These are phyloP conservation scores for Strobilomyces confusus DNA, from an alignment of 768 basidiomycete species.

Conservation along the genomic window DNA sequence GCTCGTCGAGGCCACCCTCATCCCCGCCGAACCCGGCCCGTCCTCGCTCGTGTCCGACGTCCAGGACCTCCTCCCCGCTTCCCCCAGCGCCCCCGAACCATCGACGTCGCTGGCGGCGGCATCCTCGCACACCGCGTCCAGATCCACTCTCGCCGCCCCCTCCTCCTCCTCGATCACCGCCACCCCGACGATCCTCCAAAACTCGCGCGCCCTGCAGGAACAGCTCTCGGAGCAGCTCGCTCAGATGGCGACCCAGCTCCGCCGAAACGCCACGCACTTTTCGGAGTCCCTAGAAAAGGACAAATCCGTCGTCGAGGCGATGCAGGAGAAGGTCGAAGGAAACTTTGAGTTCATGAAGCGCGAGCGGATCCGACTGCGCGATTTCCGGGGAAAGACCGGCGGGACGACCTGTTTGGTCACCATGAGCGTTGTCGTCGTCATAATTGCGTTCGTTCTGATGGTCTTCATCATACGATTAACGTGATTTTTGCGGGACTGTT, in stretches of 20 bases:
- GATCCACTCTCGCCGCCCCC: conserved; percentile 26
- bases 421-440: conserved; percentile 59
- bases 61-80: conserved; percentile 38
- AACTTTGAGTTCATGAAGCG: conserved; percentile 68
- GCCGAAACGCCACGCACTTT: conserved; percentile 79
- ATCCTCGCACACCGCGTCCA: conserved; percentile 2
- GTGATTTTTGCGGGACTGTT: conserved; percentile 15
- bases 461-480: conserved; percentile 70
- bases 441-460: conserved; percentile 67
- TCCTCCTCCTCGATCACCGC: conserved; percentile 34
- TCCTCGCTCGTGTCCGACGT: conserved; percentile 15
- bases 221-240: conserved; percentile 72
- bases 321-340: conserved; percentile 68
- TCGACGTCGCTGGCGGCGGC: background rate
- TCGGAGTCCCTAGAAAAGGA: conserved; percentile 70
- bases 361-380: conserved; percentile 57
- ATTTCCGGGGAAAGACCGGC: conserved; percentile 59
- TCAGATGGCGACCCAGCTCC: conserved; percentile 85
- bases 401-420: conserved; percentile 72
- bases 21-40: conserved; percentile 21
- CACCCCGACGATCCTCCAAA: conserved; percentile 43
- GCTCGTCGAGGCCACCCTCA: conserved; percentile 19
- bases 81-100: conserved; percentile 20
- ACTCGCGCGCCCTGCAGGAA: conserved; percentile 64
- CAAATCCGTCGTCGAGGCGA: conserved; percentile 60